A percentile compares a stretch with the other conserved stretches of the same genome.
phyloP scores from a whole-genome alignment of 805 yeast genomes.

The Wickerhamomyces silvicola region DNA sequence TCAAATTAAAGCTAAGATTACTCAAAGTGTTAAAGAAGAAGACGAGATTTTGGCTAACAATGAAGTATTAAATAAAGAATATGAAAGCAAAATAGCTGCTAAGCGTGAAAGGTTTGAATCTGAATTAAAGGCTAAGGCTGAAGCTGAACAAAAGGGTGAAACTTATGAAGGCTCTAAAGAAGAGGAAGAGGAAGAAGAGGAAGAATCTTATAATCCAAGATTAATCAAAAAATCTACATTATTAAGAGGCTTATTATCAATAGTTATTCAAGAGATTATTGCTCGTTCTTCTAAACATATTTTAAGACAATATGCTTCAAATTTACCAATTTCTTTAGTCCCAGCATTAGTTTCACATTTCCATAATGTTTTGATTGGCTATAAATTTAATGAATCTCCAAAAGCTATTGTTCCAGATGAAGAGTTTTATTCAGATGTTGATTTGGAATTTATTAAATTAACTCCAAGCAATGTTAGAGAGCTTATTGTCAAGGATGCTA shows the following conservation, averaged over 20 bases:
- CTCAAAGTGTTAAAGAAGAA: conserved; percentile 21
- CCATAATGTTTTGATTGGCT: conserved; percentile 65
- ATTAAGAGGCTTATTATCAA: conserved; percentile 11
- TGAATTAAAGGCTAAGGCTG: conserved; percentile 17
- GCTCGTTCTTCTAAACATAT: conserved; percentile 76
- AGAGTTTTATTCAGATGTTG: conserved; percentile 36
- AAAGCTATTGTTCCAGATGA: conserved; percentile 36
- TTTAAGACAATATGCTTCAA: conserved; percentile 41
- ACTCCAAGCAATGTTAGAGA: conserved; percentile 39
- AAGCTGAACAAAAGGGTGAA: conserved; percentile 20
- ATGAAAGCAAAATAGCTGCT: conserved; percentile 11
- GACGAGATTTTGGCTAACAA: conserved; percentile 15
- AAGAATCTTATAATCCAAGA: conserved; percentile 12
- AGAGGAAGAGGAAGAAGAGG: conserved; percentile 16
- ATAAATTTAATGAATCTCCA: conserved; percentile 35
- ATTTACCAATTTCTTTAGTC: conserved; percentile 46
- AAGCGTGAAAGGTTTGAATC: conserved; percentile 9
- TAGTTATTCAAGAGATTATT: conserved; percentile 51
- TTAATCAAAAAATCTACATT: too few species aligned
- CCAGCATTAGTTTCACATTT: conserved; percentile 62
- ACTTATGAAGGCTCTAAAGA: conserved; percentile 12
- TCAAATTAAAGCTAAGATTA: conserved; percentile 22
- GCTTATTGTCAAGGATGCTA: conserved; percentile 47
- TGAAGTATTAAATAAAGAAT: conserved; percentile 16
- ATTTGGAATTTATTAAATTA: conserved; percentile 36